Percentiles rank a stretch among this genome's conserved stretches.
Conservation (phyloP, 805 yeast genomes). For the Blastobotrys terrestris region DNA sequence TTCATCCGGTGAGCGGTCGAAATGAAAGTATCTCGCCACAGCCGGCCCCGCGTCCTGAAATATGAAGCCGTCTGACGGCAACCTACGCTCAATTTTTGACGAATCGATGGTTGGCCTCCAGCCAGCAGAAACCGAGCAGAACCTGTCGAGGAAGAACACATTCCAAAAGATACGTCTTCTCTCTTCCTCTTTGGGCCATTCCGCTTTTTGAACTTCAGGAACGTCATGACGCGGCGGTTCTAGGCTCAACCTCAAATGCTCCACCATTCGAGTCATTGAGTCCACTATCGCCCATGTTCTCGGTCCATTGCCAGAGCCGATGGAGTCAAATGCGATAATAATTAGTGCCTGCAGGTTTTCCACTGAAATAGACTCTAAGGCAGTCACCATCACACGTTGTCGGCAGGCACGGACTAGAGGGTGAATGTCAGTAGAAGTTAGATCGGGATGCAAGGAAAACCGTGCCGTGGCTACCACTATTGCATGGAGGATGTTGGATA, state of each 20-base stretch:
- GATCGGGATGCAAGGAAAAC: neutral
- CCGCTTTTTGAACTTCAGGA: neutral
- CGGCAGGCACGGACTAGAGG: constrained; percentile 1
- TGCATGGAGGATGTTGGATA: neutral
- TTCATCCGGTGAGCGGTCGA: neutral
- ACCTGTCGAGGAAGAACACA: constrained; percentile 6
- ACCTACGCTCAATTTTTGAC: neutral
- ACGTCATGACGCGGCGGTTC: neutral
- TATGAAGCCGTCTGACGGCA: constrained; percentile 1
- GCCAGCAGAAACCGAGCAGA: constrained; percentile 5
- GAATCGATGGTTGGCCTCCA: constrained; percentile 1
- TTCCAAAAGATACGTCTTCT: constrained; percentile 4
- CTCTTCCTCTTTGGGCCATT: constrained; percentile 2
- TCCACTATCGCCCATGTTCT: constrained; percentile 1
- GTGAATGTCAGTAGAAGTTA: neutral
- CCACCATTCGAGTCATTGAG: constrained; percentile 5
- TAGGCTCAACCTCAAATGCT: constrained; percentile 1
- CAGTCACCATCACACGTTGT: constrained; percentile 1
- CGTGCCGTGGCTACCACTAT: constrained; percentile 1
- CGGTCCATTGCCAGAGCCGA: constrained; percentile 5
- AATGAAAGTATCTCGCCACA: neutral
- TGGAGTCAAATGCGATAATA: constrained; percentile 4
- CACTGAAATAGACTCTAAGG: constrained; percentile 3
- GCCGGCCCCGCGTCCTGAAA: neutral
- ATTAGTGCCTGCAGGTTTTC: constrained; percentile 6